Evolutionary conservation across 2,329 filamentous ascomycete genomes (phyloP).

Genomic region (Fusarium beomiforme): DNA sequence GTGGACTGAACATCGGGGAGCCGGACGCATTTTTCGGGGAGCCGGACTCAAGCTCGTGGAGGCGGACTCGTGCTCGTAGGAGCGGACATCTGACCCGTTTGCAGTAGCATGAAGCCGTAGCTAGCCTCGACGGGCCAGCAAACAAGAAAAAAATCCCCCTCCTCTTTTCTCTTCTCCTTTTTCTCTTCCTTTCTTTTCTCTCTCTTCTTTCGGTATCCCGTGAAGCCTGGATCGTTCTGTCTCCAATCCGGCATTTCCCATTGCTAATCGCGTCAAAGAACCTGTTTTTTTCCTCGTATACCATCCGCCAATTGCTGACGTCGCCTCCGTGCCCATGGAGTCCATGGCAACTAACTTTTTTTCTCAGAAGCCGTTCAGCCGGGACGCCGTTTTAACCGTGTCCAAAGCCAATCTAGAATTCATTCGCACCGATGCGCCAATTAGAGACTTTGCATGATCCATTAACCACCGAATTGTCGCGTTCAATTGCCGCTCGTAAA

Average conservation of each 20-base stretch:
- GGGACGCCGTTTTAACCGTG: slow-evolving; percentile 13
- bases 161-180: neutral
- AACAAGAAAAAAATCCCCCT: neutral
- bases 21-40: too few relatives aligned
- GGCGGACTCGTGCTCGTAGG: neutral
- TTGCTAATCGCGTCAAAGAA: neutral
- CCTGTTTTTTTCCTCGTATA: slow-evolving; percentile 4
- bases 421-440: neutral
- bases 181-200: neutral
- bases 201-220: neutral
- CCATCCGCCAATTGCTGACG: slow-evolving; percentile 12
- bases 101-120: neutral
- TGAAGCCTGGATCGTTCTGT: neutral
- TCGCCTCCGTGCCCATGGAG: too few relatives aligned
- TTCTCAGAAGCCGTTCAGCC: slow-evolving; percentile 7
- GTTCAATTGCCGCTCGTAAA: neutral
- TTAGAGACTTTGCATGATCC: neutral
- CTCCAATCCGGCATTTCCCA: neutral
- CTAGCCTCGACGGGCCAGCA: neutral
- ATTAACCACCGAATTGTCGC: neutral
- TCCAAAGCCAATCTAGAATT: neutral
- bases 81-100: neutral
- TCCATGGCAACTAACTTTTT: slow-evolving; percentile 10
- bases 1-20: too few relatives aligned
- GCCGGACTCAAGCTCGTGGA: too few relatives aligned